Evolutionary conservation across 2,329 filamentous ascomycete species (phyloP).

Genomic region (Sclerotiophoma versabilis): DNA sequence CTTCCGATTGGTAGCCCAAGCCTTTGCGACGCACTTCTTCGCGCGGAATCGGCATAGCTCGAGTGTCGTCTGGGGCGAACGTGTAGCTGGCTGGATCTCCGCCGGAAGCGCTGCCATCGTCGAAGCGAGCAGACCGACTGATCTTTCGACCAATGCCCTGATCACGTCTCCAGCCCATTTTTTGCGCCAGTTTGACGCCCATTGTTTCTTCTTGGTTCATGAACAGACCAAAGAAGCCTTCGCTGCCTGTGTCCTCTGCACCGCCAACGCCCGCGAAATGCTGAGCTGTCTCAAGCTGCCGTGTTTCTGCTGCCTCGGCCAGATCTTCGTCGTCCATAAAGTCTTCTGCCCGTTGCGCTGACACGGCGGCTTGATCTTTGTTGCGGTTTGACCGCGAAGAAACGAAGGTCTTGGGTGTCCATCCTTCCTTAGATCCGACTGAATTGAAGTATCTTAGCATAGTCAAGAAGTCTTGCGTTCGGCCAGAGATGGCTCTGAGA

Average conservation of each 20-base stretch:
- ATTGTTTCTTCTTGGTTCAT: constrained; percentile 79
- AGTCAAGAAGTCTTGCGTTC: constrained; percentile 45
- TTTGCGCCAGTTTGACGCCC: constrained; percentile 82
- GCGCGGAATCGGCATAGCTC: constrained; percentile 69
- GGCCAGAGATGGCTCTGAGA: constrained; percentile 28
- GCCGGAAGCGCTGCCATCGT: constrained; percentile 52
- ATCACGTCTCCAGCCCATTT: constrained; percentile 95
- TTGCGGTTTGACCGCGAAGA: constrained; percentile 83
- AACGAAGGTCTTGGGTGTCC: constrained; percentile 89
- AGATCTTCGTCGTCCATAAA: constrained; percentile 99
- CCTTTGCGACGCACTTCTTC: constrained; percentile 73
- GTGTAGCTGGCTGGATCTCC: constrained; percentile 63
- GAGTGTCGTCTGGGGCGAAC: constrained; percentile 84
- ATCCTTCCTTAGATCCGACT: constrained; percentile 97
- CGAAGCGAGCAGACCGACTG: constrained; percentile 74
- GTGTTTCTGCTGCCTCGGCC: constrained; percentile 81
- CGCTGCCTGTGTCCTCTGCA: constrained; percentile 60
- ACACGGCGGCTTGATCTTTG: constrained; percentile 65
- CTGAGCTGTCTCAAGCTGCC: constrained; percentile 74
- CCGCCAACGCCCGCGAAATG: constrained; percentile 79
- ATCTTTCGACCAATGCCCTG: constrained; percentile 92
- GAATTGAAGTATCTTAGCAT: constrained; percentile 88
- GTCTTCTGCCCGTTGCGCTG: constrained; percentile 81
- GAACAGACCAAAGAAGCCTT: constrained; percentile 75
- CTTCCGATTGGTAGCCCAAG: constrained; percentile 70